Conservation (phyloP, 768 basidiomycete genomes). For the Lyophyllum decastes region DNA sequence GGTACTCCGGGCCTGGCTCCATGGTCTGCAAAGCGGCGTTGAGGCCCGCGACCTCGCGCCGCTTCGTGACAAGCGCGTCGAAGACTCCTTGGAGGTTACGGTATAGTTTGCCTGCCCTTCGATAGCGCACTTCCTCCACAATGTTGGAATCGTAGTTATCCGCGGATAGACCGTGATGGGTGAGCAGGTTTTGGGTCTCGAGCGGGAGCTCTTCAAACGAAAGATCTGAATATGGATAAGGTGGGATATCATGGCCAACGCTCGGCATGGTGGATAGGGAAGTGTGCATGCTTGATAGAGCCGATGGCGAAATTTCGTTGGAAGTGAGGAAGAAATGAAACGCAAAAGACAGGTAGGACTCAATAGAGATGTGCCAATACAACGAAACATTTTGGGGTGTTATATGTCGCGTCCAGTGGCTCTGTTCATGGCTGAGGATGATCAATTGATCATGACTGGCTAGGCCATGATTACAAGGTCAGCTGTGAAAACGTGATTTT, state of each 20-base stretch:
- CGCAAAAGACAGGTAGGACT: no score
- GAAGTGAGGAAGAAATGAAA: neutral
- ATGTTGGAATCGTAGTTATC: neutral
- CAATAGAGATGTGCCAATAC: neutral
- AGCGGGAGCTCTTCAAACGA: neutral
- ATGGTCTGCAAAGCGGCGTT: neutral
- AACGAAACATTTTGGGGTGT: neutral
- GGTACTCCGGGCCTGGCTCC: neutral
- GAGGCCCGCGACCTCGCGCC: constrained; percentile 6
- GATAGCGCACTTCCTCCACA: neutral
- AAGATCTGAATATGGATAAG: neutral
- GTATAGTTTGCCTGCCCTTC: neutral
- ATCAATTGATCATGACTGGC: no score
- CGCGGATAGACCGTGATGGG: neutral
- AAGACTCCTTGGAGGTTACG: constrained; percentile 1
- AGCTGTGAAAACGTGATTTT: neutral
- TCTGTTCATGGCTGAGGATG: neutral
- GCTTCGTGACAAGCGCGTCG: constrained; percentile 1
- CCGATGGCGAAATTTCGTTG: neutral
- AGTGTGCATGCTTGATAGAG: neutral
- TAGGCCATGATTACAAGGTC: no score
- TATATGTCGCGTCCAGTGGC: neutral
- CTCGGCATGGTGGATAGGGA: neutral
- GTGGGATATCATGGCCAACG: neutral
- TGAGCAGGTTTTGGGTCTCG: constrained; percentile 1